Conservation (phyloP, 2,329 filamentous ascomycete species). For the Tolypocladium tundrense region DNA sequence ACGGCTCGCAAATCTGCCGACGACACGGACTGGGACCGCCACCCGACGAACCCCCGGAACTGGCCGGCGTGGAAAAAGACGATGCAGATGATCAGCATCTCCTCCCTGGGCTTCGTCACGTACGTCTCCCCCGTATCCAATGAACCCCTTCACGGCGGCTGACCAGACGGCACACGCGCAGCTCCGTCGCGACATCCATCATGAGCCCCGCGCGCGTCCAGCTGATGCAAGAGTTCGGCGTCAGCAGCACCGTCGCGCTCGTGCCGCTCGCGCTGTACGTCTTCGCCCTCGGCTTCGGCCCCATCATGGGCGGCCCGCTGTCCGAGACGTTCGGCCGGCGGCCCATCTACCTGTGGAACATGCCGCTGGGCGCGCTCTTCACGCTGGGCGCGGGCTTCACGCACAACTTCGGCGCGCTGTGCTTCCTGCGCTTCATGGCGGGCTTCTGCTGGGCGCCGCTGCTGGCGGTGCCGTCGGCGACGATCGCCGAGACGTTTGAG, state of each 20-base stretch:
- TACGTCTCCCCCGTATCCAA: slow-evolving; percentile 11
- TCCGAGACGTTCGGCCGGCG: slow-evolving; percentile 48
- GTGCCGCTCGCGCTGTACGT: slow-evolving; percentile 50
- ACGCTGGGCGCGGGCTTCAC: slow-evolving; percentile 43
- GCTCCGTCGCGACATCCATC: slow-evolving; percentile 43
- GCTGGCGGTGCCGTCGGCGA: slow-evolving; percentile 37
- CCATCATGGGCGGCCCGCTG: slow-evolving; percentile 47
- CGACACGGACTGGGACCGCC: background rate
- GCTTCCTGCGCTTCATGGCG: slow-evolving; percentile 45
- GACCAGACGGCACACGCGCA: slow-evolving; percentile 10
- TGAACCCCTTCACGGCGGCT: background rate
- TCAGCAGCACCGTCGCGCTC: slow-evolving; percentile 45
- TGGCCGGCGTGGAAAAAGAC: slow-evolving; percentile 34
- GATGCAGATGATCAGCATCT: slow-evolving; percentile 25
- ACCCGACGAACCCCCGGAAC: slow-evolving; percentile 34
- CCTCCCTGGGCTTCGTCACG: slow-evolving; percentile 29
- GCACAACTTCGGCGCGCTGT: slow-evolving; percentile 37
- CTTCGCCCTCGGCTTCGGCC: slow-evolving; percentile 49
- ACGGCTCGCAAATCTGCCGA: background rate
- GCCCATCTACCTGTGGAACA: slow-evolving; percentile 36
- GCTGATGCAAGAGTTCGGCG: slow-evolving; percentile 41
- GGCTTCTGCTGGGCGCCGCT: slow-evolving; percentile 40
- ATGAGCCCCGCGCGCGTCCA: slow-evolving; percentile 36
- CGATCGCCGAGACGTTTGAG: slow-evolving; percentile 37
- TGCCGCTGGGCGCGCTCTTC: slow-evolving; percentile 42